Base-by-base conservation (phyloP, 2,329 filamentous ascomycete genomes). In the Metarhizium anisopliae region DNA sequence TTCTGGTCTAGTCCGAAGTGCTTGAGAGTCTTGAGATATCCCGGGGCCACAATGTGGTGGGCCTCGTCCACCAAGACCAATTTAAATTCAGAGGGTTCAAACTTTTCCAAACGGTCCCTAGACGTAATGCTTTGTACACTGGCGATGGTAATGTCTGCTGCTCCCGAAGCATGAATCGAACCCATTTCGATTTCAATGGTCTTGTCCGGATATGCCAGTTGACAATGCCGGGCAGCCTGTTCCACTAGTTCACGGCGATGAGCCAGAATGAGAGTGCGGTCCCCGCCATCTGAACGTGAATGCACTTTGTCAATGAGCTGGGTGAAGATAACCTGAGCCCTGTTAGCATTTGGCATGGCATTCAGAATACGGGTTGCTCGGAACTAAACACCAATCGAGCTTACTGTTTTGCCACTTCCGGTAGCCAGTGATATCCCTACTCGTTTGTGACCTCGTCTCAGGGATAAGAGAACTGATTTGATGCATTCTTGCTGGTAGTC, bases 401-500 rank as follows among this genome's bases (percentile, higher is more conserved):
- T 58, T 70, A 89, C 90, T 7, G 91, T 96, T 70, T 96, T 96
- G 6, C 91, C 91, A 59, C 88, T 85, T 1, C 92, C 91, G 3
- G 92, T 96, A 2, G 91, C 92, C 40, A 96, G 70, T 0, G 92
- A 96, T 5, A 96, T 81, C 0, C 91, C 91, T 1, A 96, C 74
- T 6, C 92, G 81, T 64, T 89, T 91, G 61, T 92, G 83, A 0
- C 91, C 91, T 38, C 81, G 72, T 2, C 80, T 69, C 1, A 95
- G 68, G 55, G 90, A 83, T 2, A 78, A 72, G 1, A 95, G 72
- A 3, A 96, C 88, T 0, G 90, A 85, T 64, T 89, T 83, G 58
- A 96, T 95, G 66, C 90, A 95, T 77, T 96, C 90, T 74, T 94
- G 86, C 68, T 96, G 92, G 66, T 96, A 96, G 62, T 87, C 78